Base-by-base conservation (phyloP, 495 filamentous ascomycete genomes). In the Aspergillus leporis region DNA sequence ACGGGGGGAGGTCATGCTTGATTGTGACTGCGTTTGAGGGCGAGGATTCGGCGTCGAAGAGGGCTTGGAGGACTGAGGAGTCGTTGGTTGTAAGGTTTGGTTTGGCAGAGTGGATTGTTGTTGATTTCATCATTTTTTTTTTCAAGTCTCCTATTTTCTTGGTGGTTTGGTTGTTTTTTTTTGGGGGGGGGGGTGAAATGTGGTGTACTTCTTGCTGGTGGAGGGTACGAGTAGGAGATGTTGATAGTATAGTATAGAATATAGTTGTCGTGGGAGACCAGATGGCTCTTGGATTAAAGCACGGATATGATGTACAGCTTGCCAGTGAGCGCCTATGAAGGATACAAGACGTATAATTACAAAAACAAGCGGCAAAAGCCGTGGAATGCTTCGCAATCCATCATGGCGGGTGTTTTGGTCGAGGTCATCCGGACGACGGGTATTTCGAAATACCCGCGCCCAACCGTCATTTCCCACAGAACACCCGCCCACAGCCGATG, bases 41-140 rank as follows among this genome's bases (percentile, higher is more conserved):
- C 21, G 87, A 83, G 31, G 85, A 81, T 67, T 93, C 91, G 13
- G 89, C 87, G 61, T 94, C 90, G 65, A 89, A 91, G 70, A 96
- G 87, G 53, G 89, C 87, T 63, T 86, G 77, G 43, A 94, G 84
- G 59, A 93, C 84, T 34, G 84, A 80, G 59, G 85, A 70, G 72
- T 95, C 91, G 65, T 88, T 88, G 25, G 72, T 71, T 55, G 86
- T 87, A 28, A 96, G 84, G 48, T 34, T 77, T 67, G 69, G 78
- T 55, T 65, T 66, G 22, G 69, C 61, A 38, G 77, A 62, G 22
- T 77, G 63, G 79, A 86, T 82, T 28, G 63, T 73, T 50, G 66
- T 55, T 66, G 71, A 70, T 19, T 54, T 61, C 56, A 36, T 59
- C 36, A 45, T 58, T 28, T 52, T 61, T 16, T 36, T 30, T 23